Percentiles rank a stretch among this genome's conserved stretches.
Evolutionary conservation across 1,284 basidiomycete species (phyloP).

Genomic region (Ganoderma leucocontextum): DNA sequence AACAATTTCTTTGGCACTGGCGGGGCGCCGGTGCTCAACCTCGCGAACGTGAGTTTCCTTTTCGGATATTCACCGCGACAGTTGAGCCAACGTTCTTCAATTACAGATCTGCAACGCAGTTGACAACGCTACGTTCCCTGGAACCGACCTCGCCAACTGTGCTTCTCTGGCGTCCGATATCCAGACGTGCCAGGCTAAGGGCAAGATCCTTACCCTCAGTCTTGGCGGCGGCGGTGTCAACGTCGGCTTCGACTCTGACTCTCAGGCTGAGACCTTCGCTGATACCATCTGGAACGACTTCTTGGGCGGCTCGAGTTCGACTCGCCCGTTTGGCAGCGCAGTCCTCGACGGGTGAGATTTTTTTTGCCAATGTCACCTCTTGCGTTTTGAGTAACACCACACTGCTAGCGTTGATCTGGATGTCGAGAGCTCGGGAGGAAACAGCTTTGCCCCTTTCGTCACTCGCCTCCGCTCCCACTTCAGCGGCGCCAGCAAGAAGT

Average conservation of each 20-base stretch:
- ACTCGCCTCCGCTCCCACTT: slow-evolving; percentile 62
- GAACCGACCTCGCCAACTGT: slow-evolving; percentile 65
- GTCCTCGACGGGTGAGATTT: slow-evolving; percentile 66
- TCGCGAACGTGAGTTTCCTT: slow-evolving; percentile 59
- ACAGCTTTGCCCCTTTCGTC: slow-evolving; percentile 67
- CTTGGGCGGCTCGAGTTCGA: slow-evolving; percentile 62
- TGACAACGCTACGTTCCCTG: slow-evolving; percentile 63
- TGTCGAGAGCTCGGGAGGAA: slow-evolving; percentile 61
- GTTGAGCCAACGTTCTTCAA: neutral
- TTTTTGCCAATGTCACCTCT: slow-evolving; percentile 5
- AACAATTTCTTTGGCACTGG: slow-evolving; percentile 68
- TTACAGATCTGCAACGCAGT: slow-evolving; percentile 62
- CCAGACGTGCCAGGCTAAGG: slow-evolving; percentile 64
- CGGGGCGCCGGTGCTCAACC: slow-evolving; percentile 63
- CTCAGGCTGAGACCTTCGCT: slow-evolving; percentile 60
- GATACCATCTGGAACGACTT: slow-evolving; percentile 73
- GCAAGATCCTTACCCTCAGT: slow-evolving; percentile 63
- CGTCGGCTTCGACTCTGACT: slow-evolving; percentile 64
- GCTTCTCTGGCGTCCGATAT: slow-evolving; percentile 62
- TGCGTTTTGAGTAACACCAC: slow-evolving; percentile 1
- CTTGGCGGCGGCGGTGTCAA: slow-evolving; percentile 43
- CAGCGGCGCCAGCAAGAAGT: slow-evolving; percentile 62
- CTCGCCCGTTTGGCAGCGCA: slow-evolving; percentile 68
- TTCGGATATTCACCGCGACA: neutral
- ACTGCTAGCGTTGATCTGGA: slow-evolving; percentile 65